Base-by-base conservation (phyloP, 1,284 basidiomycete species). In the Papiliotrema laurentii region DNA sequence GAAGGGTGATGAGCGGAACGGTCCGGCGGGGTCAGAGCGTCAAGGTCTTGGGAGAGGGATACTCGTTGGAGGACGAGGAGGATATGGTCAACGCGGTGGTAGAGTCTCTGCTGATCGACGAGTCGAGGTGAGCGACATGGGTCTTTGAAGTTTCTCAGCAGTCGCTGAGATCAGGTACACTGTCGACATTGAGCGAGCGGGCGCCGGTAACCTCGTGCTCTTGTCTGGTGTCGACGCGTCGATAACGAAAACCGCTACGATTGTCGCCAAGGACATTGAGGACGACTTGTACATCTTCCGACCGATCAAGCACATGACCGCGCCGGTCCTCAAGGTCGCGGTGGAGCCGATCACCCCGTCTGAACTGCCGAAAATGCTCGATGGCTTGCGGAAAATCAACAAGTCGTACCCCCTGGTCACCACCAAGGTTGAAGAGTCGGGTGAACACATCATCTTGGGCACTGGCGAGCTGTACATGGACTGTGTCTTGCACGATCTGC, bases 391-490 rank as follows among this genome's bases (percentile, higher is more conserved):
- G 51, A 96, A 90, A 63, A 82, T 99, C 75, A 98, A 97, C 79
- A 98, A 97, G 74, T 89, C 87, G 31, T 99, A 98, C 72, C 96
- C 96, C 3, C 80, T 99, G 7, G 83, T 91, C 11, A 79, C 84
- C 48, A 98, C 94, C 2, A 96, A 97, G 72, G 96, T 98, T 19
- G 96, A 99, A 75, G 96, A 99, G 75, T 91, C 87, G 46, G 96
- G 96, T 26, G 96, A 98, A 71, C 96, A 99, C 72, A 88, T 98
- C 49, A 77, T 98, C 46, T 83, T 98, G 55, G 96, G 96, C 40
- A 97, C 96, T 0, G 96, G 96, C 47, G 96, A 99, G 72, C 77
- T 99, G 43, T 97, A 96, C 74, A 79, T 99, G 63, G 96, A 99
- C 71, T 96, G 87, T 58, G 87, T 97, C 38, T 83, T 99, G 84